phyloP scores from a whole-genome alignment of 1,284 basidiomycete species.

The Entoloma clypeatum region DNA sequence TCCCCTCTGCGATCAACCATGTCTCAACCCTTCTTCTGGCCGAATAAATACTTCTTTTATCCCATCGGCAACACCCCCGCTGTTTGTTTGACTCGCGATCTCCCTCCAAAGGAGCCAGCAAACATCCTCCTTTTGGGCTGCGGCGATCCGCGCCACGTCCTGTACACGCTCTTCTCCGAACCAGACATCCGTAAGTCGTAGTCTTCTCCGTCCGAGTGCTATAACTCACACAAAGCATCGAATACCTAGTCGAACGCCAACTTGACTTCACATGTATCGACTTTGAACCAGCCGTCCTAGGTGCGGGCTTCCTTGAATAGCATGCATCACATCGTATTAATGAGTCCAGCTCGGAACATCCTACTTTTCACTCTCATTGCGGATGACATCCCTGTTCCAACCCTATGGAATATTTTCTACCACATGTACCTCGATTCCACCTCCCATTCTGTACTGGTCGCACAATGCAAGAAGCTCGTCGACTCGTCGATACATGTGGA shows the following conservation, averaged over 20 bases:
- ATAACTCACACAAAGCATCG: not conserved
- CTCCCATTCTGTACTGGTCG: conserved; percentile 30
- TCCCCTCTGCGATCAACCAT: no score
- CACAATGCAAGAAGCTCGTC: conserved; percentile 38
- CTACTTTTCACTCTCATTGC: conserved; percentile 26
- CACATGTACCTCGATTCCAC: conserved; percentile 40
- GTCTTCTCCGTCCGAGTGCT: not conserved
- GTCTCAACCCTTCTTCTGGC: conserved; percentile 24
- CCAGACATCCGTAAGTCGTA: conserved; percentile 4
- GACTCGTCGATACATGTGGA: conserved; percentile 18
- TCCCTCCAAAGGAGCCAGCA: conserved; percentile 37
- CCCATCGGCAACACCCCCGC: conserved; percentile 45
- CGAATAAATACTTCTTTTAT: conserved; percentile 37
- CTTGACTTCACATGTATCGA: conserved; percentile 52
- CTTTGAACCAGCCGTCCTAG: conserved; percentile 43
- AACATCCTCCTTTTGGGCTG: conserved; percentile 42
- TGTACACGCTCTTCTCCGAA: conserved; percentile 37
- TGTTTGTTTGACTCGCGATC: conserved; percentile 35
- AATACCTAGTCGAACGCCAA: conserved; percentile 26
- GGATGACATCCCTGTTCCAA: conserved; percentile 19
- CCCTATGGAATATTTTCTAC: conserved; percentile 47
- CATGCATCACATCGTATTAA: not conserved
- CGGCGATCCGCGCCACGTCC: conserved; percentile 44
- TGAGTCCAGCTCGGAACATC: conserved; percentile 24
- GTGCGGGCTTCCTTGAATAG: conserved; percentile 22